Percentiles rank a stretch among this genome's conserved stretches.
phyloP scores from a whole-genome alignment of 257 asterid genomes.

The Knoxia roxburghii region DNA sequence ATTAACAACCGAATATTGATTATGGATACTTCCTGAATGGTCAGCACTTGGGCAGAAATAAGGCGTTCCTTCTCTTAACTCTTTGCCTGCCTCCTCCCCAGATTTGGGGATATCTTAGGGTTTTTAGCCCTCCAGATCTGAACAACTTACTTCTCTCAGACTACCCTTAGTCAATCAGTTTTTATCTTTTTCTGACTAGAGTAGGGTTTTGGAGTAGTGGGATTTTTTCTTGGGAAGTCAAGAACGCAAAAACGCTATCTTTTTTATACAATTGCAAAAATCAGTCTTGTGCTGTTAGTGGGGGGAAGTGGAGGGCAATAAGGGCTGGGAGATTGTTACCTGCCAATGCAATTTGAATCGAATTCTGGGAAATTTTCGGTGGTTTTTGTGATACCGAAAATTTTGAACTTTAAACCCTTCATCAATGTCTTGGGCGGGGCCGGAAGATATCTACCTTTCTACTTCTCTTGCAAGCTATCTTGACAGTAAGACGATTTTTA shows the following conservation, averaged over 20 bases:
- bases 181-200: not conserved
- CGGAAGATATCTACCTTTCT: constrained; percentile 87
- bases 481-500: constrained; percentile 52
- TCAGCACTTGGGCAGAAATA: not conserved
- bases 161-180: constrained; percentile 16
- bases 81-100: constrained; percentile 14
- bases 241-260: not conserved
- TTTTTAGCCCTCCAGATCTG: constrained; percentile 38
- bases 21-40: not conserved
- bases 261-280: not conserved
- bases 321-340: constrained; percentile 18
- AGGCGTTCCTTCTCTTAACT: not conserved
- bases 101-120: constrained; percentile 37
- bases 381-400: constrained; percentile 46
- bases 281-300: too few relatives aligned
- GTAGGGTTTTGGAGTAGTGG: not conserved
- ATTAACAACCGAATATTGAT: too few relatives aligned
- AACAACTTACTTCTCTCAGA: constrained; percentile 6
- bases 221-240: not conserved
- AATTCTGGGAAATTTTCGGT: constrained; percentile 30
- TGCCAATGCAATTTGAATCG: constrained; percentile 50
- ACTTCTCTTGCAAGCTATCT: constrained; percentile 99
- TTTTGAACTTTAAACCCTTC: constrained; percentile 25
- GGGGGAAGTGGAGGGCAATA: not conserved
- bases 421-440: constrained; percentile 95